These are phyloP conservation scores for Sarocladium brachiariae DNA, from an alignment of 2,329 filamentous ascomycete species.

Conservation along the genomic window DNA sequence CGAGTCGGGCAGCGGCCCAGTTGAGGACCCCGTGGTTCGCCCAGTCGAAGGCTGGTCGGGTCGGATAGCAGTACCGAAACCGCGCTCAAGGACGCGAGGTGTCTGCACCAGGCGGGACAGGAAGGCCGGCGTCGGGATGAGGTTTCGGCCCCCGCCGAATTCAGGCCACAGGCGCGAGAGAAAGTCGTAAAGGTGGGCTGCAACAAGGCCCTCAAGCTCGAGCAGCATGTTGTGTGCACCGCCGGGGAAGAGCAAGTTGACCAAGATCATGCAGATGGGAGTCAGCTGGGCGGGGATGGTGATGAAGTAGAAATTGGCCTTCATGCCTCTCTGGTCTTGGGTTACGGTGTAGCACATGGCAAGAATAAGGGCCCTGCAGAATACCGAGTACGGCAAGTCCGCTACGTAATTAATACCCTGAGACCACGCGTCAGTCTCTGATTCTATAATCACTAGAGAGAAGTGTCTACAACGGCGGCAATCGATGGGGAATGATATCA, in stretches of 20 bases:
- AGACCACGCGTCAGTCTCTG: constrained; percentile 12
- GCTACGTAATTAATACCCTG: constrained; percentile 24
- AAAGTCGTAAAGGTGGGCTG: constrained; percentile 88
- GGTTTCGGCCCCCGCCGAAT: constrained; percentile 76
- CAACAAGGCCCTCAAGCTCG: constrained; percentile 71
- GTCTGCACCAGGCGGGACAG: constrained; percentile 60
- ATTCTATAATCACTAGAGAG: constrained; percentile 1
- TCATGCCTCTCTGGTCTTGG: constrained; percentile 75
- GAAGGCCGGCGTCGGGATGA: constrained; percentile 66
- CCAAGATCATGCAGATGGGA: constrained; percentile 70
- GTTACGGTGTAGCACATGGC: constrained; percentile 78
- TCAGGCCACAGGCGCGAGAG: constrained; percentile 80
- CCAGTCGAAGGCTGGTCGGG: constrained; percentile 28
- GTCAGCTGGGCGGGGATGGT: constrained; percentile 76
- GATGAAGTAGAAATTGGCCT: constrained; percentile 74
- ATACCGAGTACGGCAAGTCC: constrained; percentile 32
- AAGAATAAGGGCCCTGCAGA: constrained; percentile 62
- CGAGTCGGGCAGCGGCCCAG: constrained; percentile 51
- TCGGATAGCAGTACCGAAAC: constrained; percentile 51
- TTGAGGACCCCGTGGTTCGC: constrained; percentile 32
- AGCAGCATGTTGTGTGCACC: constrained; percentile 51
- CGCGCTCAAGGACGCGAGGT: constrained; percentile 15
- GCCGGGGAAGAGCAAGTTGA: constrained; percentile 60
- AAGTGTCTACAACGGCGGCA: not conserved
- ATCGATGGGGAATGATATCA: not conserved